phyloP scores from a whole-genome alignment of 2,329 filamentous ascomycete species.

The Tolypocladium endophyticum region DNA sequence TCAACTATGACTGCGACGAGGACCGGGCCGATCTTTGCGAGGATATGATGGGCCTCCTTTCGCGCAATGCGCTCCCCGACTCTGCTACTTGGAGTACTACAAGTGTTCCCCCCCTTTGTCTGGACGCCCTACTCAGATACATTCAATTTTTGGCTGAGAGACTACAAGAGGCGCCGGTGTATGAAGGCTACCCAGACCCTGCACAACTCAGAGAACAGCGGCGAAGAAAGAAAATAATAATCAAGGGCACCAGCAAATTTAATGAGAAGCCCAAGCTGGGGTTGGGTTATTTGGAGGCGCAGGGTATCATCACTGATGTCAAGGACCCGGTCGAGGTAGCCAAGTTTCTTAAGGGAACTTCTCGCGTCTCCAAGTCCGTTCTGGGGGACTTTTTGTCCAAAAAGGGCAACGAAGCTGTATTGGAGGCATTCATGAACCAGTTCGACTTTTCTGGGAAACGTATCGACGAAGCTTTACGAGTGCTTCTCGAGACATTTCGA shows the following conservation, averaged over 20 bases:
- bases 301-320: conserved; percentile 73
- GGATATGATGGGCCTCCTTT: conserved; percentile 86
- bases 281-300: conserved; percentile 71
- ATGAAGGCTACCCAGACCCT: conserved; percentile 57
- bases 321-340: conserved; percentile 69
- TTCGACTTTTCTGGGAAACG: conserved; percentile 83
- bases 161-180: conserved; percentile 57
- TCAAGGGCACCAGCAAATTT: conserved; percentile 80
- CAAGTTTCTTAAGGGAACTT: conserved; percentile 78
- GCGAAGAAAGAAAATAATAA: conserved; percentile 75
- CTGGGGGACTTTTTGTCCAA: conserved; percentile 93
- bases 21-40: conserved; percentile 87
- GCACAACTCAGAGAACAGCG: conserved; percentile 59
- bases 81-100: conserved; percentile 98
- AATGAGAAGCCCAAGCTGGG: conserved; percentile 91
- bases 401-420: conserved; percentile 72
- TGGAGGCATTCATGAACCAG: conserved; percentile 73
- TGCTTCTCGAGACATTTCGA: conserved; percentile 84
- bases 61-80: conserved; percentile 90
- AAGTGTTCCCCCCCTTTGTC: conserved; percentile 87
- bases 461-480: conserved; percentile 79
- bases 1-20: conserved; percentile 96
- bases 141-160: conserved; percentile 87
- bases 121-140: conserved; percentile 84
- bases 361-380: conserved; percentile 78